phyloP scores from a whole-genome alignment of 108 stramenopile species.

The Tribonema minus region DNA sequence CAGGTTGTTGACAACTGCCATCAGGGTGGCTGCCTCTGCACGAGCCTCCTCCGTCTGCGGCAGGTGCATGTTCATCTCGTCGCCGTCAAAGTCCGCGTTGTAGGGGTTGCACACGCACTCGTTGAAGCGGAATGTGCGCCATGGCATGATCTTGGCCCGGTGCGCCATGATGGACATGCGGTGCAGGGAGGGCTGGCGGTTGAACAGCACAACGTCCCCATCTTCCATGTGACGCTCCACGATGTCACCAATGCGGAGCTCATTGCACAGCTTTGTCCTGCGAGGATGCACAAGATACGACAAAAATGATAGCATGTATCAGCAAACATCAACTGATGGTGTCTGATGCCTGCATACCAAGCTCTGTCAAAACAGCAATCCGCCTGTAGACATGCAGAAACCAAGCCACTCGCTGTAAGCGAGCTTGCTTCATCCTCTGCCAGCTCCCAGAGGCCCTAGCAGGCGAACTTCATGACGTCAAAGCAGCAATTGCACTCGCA shows the following conservation, averaged over 20 bases:
- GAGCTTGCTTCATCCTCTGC: no score
- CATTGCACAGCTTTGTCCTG: slow-evolving; percentile 72
- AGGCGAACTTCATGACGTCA: no score
- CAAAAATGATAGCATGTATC: slow-evolving; percentile 44
- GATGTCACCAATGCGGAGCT: slow-evolving; percentile 82
- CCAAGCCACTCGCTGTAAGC: no score
- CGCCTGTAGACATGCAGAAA: no score
- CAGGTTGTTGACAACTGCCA: no score
- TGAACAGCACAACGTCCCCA: slow-evolving; percentile 94
- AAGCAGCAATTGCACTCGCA: no score
- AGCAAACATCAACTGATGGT: slow-evolving; percentile 52
- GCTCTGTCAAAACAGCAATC: no score
- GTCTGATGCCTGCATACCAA: no score
- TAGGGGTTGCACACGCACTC: slow-evolving; percentile 97
- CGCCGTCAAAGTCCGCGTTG: slow-evolving; percentile 98
- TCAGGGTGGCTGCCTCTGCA: slow-evolving; percentile 83
- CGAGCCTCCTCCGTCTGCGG: slow-evolving; percentile 99
- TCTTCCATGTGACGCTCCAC: slow-evolving; percentile 98
- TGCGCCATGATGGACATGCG: slow-evolving; percentile 97
- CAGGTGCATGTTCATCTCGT: slow-evolving; percentile 99
- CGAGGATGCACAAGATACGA: no score
- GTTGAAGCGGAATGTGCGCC: slow-evolving; percentile 96
- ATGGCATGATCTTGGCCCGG: slow-evolving; percentile 83
- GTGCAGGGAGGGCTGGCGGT: slow-evolving; percentile 98
- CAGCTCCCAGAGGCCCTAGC: no score